Evolutionary conservation across 495 filamentous ascomycete genomes (phyloP).

Genomic region (Barbatosphaeria neglecta): DNA sequence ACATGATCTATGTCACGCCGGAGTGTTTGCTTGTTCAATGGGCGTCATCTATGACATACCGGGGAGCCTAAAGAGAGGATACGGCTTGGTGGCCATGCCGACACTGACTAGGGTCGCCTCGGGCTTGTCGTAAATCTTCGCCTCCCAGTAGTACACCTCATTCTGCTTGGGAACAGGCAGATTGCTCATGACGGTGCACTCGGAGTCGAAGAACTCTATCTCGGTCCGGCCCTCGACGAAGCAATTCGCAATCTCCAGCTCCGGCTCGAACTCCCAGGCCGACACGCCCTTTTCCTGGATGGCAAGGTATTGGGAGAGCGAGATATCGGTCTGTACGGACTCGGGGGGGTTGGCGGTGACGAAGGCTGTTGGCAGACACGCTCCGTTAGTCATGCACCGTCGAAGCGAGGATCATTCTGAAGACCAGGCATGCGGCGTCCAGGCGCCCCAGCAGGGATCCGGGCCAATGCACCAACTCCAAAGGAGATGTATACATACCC

Average conservation of each 20-base stretch:
- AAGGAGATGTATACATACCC: conserved; percentile 49
- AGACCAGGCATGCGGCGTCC: too few species aligned
- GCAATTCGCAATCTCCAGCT: conserved; percentile 96
- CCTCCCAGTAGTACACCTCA: conserved; percentile 98
- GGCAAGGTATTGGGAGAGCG: conserved; percentile 89
- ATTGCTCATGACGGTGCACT: conserved; percentile 95
- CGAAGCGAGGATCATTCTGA: too few species aligned
- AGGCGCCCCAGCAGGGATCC: background rate
- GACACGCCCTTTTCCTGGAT: conserved; percentile 99
- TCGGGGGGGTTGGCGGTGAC: conserved; percentile 91
- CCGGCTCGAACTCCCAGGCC: conserved; percentile 97
- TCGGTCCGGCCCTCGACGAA: conserved; percentile 95
- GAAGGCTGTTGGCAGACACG: conserved; percentile 50
- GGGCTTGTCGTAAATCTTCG: conserved; percentile 95
- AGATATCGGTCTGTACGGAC: conserved; percentile 92
- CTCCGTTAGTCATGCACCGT: conserved; percentile 9
- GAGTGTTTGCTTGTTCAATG: background rate
- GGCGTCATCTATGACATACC: conserved; percentile 38
- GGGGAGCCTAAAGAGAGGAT: conserved; percentile 86
- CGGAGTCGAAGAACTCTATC: conserved; percentile 96
- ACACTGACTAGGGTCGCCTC: conserved; percentile 75
- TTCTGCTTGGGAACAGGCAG: conserved; percentile 96
- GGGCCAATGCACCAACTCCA: too few species aligned
- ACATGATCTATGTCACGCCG: background rate
- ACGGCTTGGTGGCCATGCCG: conserved; percentile 91